Percentiles rank a stretch among this genome's conserved stretches.
These are phyloP conservation scores for Saksenaea vasiformis DNA, from an alignment of 371 early-diverging fungal genomes.

Conservation along the genomic window DNA sequence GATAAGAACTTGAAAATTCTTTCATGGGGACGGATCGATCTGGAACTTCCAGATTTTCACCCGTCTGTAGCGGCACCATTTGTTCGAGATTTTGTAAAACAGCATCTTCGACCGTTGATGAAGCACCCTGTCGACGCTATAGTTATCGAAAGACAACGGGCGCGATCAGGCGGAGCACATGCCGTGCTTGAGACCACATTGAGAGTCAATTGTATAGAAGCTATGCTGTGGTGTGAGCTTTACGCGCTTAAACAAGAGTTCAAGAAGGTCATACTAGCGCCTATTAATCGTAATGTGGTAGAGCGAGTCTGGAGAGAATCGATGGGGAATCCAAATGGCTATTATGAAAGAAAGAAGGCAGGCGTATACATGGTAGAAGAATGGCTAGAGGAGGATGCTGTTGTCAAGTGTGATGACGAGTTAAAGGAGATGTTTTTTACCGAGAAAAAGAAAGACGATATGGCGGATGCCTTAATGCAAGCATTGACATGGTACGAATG, in stretches of 20 bases:
- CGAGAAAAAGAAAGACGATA: slow-evolving; percentile 72
- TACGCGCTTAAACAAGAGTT: slow-evolving; percentile 3
- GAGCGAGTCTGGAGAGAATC: slow-evolving; percentile 24
- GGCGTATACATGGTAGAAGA: slow-evolving; percentile 33
- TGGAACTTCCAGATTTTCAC: slow-evolving; percentile 4
- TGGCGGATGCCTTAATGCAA: slow-evolving; percentile 73
- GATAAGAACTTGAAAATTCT: slow-evolving; percentile 31
- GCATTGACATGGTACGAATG: slow-evolving; percentile 71
- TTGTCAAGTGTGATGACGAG: slow-evolving; percentile 19
- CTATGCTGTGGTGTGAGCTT: slow-evolving; percentile 48
- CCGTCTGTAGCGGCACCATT: background rate
- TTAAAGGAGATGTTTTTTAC: slow-evolving; percentile 40
- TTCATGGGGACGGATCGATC: slow-evolving; percentile 47
- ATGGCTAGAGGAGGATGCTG: slow-evolving; percentile 30
- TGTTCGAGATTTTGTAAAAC: background rate
- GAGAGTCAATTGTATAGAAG: slow-evolving; percentile 56
- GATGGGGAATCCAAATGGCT: background rate
- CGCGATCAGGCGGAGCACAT: slow-evolving; percentile 35
- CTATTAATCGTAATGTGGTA: slow-evolving; percentile 23
- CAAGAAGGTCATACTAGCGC: slow-evolving; percentile 7
- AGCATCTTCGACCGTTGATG: background rate
- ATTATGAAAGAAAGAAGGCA: slow-evolving; percentile 32
- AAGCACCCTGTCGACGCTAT: slow-evolving; percentile 20
- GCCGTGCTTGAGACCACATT: slow-evolving; percentile 49
- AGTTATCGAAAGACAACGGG: slow-evolving; percentile 55